Conservation (phyloP, 2,329 filamentous ascomycete species). For the Nothopassalora personata region DNA sequence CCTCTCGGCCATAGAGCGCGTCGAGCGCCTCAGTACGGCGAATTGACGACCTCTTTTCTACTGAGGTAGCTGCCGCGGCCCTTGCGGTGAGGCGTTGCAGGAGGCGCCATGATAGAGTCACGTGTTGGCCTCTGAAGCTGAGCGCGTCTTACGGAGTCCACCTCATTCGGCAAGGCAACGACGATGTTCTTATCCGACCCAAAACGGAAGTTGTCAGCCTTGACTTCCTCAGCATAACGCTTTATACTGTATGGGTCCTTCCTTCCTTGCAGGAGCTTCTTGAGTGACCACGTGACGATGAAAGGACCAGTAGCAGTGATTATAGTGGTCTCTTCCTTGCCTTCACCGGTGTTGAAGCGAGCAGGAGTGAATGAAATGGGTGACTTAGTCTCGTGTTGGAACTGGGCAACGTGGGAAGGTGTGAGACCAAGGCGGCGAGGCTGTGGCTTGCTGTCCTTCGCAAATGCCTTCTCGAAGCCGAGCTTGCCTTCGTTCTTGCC, state of each 20-base stretch:
- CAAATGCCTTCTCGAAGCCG: conserved; percentile 92
- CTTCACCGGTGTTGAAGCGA: conserved; percentile 85
- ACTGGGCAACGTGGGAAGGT: conserved; percentile 90
- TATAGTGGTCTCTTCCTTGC: conserved; percentile 77
- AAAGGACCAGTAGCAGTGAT: conserved; percentile 95
- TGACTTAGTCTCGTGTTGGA: conserved; percentile 90
- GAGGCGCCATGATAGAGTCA: conserved; percentile 69
- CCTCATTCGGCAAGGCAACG: conserved; percentile 91
- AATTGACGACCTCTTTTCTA: conserved; percentile 78
- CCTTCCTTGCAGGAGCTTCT: conserved; percentile 73
- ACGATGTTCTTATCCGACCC: conserved; percentile 97
- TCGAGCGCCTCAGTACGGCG: conserved; percentile 46
- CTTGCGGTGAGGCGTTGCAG: conserved; percentile 22
- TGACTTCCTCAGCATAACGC: conserved; percentile 89
- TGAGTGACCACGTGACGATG: conserved; percentile 92
- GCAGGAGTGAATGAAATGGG: conserved; percentile 84
- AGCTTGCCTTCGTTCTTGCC: conserved; percentile 94
- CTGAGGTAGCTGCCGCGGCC: conserved; percentile 63
- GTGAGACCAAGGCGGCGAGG: conserved; percentile 83
- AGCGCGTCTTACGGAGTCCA: conserved; percentile 91
- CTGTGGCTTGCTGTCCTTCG: conserved; percentile 88
- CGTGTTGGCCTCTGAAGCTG: conserved; percentile 81
- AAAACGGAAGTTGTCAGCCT: conserved; percentile 97
- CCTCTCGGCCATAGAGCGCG: neutral
- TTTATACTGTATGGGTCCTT: conserved; percentile 95